These are phyloP conservation scores for Zymoseptoria ardabiliae DNA, from an alignment of 2,329 filamentous ascomycete species.

Conservation along the genomic window DNA sequence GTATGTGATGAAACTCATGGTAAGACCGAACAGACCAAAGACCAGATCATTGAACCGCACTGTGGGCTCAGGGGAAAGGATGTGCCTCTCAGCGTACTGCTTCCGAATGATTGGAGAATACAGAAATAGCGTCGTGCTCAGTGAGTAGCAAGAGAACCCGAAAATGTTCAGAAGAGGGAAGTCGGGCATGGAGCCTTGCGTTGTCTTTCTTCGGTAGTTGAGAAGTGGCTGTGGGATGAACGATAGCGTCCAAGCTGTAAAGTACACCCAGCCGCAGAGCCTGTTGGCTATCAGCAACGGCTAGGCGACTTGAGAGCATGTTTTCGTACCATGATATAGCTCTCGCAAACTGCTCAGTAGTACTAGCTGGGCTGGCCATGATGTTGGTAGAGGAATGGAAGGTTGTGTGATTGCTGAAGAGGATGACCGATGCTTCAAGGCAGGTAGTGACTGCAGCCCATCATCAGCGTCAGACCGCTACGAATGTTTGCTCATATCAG, in stretches of 20 bases:
- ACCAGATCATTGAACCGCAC: conserved; percentile 84
- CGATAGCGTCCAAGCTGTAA: conserved; percentile 59
- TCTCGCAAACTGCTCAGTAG: conserved; percentile 1
- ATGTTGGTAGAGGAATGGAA: not conserved
- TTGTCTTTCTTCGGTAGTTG: conserved; percentile 70
- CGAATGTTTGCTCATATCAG: not conserved
- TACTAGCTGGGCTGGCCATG: not conserved
- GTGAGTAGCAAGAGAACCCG: conserved; percentile 65
- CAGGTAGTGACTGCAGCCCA: not conserved
- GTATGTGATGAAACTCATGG: conserved; percentile 65
- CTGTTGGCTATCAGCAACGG: conserved; percentile 6
- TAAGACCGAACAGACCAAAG: conserved; percentile 74
- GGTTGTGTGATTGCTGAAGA: not conserved
- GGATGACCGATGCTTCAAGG: not conserved
- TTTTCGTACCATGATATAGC: conserved; percentile 15
- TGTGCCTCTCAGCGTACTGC: conserved; percentile 79
- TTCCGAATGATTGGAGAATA: conserved; percentile 68
- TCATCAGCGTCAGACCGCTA: not conserved
- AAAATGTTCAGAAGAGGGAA: conserved; percentile 69
- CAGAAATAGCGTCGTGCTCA: conserved; percentile 68
- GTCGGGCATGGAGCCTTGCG: conserved; percentile 77
- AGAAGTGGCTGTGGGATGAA: conserved; percentile 88
- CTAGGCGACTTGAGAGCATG: not conserved
- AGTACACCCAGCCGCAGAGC: conserved; percentile 23
- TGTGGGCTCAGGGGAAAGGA: conserved; percentile 65